phyloP scores from a whole-genome alignment of 225 moss, liverwort and hornwort species.

The Pseudoscleropodium purum region DNA sequence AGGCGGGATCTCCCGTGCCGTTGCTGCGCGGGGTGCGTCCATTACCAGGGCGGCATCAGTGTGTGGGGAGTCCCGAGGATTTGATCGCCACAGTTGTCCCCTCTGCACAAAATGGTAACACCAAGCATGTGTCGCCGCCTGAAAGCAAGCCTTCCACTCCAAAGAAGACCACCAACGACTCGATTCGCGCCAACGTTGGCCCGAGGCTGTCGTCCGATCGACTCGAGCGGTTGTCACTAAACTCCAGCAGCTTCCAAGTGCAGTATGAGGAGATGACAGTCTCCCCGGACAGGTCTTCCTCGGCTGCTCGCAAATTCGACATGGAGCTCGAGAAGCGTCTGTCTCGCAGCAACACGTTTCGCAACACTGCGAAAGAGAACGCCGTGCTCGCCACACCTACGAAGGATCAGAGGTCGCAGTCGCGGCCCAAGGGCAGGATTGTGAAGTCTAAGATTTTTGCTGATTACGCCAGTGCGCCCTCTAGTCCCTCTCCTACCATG shows the following conservation, averaged over 20 bases:
- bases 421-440: conserved; percentile 40
- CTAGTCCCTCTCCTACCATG: conserved; percentile 4
- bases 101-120: background rate
- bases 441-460: conserved; percentile 43
- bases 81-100: conserved; percentile 39
- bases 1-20: conserved; percentile 41
- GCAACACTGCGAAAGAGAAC: conserved; percentile 15
- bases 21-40: conserved; percentile 42
- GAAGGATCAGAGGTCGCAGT: conserved; percentile 23
- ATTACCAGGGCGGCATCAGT: conserved; percentile 37
- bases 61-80: conserved; percentile 44
- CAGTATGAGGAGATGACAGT: conserved; percentile 49
- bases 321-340: conserved; percentile 32
- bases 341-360: conserved; percentile 12
- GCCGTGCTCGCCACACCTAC: background rate
- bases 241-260: conserved; percentile 47
- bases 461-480: conserved; percentile 15
- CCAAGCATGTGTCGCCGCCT: background rate
- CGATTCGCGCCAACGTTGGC: background rate
- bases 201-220: conserved; percentile 17
- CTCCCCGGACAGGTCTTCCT: conserved; percentile 27
- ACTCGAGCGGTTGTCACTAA: conserved; percentile 20
- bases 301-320: conserved; percentile 26
- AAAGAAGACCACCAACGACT: conserved; percentile 2
- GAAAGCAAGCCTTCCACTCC: conserved; percentile 26